Evolutionary conservation across 352 stramenopile species (phyloP).

Genomic region (Phytophthora sojae): DNA sequence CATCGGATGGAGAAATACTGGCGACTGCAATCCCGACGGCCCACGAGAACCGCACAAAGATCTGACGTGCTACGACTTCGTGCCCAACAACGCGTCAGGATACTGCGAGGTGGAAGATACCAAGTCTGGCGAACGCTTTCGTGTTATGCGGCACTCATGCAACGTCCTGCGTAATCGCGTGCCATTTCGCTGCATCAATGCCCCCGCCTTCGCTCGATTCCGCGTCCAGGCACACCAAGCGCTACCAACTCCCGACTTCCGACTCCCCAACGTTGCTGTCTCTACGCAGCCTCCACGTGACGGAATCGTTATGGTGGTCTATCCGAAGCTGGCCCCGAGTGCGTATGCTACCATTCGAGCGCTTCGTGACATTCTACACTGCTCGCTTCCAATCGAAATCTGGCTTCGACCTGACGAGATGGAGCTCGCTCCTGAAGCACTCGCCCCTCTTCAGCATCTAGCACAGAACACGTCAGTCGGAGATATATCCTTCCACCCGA

Average conservation of each 20-base stretch:
- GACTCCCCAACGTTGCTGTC: not conserved
- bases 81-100: conserved; percentile 32
- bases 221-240: conserved; percentile 30
- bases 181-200: conserved; percentile 50
- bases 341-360: conserved; percentile 35
- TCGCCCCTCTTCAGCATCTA: conserved; percentile 31
- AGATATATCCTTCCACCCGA: conserved; percentile 31
- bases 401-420: conserved; percentile 60
- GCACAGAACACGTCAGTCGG: conserved; percentile 14
- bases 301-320: conserved; percentile 65
- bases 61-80: conserved; percentile 21
- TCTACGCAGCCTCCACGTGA: conserved; percentile 5
- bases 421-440: conserved; percentile 2
- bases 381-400: conserved; percentile 61
- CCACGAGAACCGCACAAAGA: conserved; percentile 25
- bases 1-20: conserved; percentile 31
- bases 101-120: conserved; percentile 37
- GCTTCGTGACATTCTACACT: conserved; percentile 39
- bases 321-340: conserved; percentile 53
- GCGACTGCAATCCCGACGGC: conserved; percentile 14
- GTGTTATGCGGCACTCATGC: conserved; percentile 43
- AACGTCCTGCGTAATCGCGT: conserved; percentile 32
- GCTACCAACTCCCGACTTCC: not conserved
- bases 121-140: conserved; percentile 34
- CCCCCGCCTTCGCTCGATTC: conserved; percentile 49